Conservation (phyloP, 2,329 filamentous ascomycete genomes). For the Paracorniculantispora psalliotae region DNA sequence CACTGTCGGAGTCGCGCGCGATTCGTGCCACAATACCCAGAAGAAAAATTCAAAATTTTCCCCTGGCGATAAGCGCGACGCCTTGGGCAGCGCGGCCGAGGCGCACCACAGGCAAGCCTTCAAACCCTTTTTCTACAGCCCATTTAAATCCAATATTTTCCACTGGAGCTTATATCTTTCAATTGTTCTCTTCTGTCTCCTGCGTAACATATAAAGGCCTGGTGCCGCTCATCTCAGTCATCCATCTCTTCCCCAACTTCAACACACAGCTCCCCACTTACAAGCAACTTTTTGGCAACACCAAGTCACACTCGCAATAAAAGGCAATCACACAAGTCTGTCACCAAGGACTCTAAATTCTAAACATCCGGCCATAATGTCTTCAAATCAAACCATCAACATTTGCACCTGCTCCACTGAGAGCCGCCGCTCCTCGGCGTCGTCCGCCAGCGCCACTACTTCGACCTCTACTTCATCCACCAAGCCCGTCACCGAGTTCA, state of each 20-base stretch:
- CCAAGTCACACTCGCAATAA: neutral
- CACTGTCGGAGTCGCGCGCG: neutral
- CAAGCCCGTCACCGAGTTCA: neutral
- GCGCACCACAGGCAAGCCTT: neutral
- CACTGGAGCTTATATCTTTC: neutral
- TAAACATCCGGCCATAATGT: neutral
- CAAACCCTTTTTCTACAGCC: neutral
- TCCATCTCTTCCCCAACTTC: neutral
- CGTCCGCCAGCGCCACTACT: neutral
- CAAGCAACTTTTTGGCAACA: neutral
- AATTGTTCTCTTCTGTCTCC: neutral
- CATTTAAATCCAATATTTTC: neutral
- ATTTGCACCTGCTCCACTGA: neutral
- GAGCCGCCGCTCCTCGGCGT: constrained; percentile 1
- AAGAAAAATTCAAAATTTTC: neutral
- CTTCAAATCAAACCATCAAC: neutral
- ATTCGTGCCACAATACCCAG: neutral
- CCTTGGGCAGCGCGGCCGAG: too few species aligned
- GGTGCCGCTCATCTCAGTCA: neutral
- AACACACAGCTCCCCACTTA: neutral
- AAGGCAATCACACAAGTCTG: neutral
- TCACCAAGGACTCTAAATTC: neutral
- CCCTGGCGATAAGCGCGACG: neutral
- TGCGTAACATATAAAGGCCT: neutral
- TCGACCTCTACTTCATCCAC: neutral